Base-by-base conservation (phyloP, 192 early-diverging fungal species). In the Gryganskiella cystojenkinii region DNA sequence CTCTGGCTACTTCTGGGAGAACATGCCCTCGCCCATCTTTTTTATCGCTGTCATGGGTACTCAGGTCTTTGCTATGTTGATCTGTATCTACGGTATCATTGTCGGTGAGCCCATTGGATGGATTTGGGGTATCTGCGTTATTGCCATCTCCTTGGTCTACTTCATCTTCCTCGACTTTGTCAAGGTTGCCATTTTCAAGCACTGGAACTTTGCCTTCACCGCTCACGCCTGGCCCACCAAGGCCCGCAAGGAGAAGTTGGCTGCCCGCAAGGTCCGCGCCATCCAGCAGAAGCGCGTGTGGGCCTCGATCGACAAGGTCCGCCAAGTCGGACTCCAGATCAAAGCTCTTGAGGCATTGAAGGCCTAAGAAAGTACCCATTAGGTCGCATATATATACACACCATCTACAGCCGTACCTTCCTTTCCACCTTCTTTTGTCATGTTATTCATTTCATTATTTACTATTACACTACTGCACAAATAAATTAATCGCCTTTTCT, bases 151-250 rank as follows among this genome's bases (percentile, higher is more conserved):
- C 34, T 76, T 94, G 33, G 88, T 89, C n/a, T 92, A 89, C 80
- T 94, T 95, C 76, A 84, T 95, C 65, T 37, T 96, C 55, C 86
- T 96, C 6, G 96, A 98, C 79, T 83, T 93, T 25, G 91, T 98
- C 85, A 98, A 98, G 84, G 95, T 96, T n/a, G 79, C 84, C 61
- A 80, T 95, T 28, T 92, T 97, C 87, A 86, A 85, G 42, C 60
- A 73, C 57, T 98, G 96, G 96, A 92, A 84, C 57, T 98, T 95
- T 81, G 95, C 95, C 80, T 82, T 96, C 40, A 96, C 95, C 5
- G 95, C 94, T 51, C 91, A 78, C 56, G 71, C 96, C 56, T 92
- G 89, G 88, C 96, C 96, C 7, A 88, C 92, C 0, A 74, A 71
- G 45, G 61, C 74, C 17, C 88, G 92, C 65, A 84, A 83, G 45